Evolutionary conservation across 495 filamentous ascomycete genomes (phyloP), one percentile per base, ranked within the genome.

Genomic region (Penicillium riverlandense): DNA sequence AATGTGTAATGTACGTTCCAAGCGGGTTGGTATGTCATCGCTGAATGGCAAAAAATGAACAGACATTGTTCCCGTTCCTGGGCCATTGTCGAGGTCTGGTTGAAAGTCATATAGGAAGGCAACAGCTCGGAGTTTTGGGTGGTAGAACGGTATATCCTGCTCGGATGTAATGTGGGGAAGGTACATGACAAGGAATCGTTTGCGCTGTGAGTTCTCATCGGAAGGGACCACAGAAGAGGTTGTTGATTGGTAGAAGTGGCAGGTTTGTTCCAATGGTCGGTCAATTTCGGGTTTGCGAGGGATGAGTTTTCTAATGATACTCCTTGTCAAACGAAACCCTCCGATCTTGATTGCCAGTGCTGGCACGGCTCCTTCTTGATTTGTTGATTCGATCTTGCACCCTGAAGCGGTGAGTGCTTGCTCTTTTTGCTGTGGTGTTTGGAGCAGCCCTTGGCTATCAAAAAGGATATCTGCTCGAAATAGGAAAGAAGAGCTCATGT

Each of bases 401-500:
- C 39, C 43, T 12, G 32, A 32, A 34, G 13, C 35, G n/a, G 41
- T 47, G 29, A 52, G 49, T n/a, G 38, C 43, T 39, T 41, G 33
- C 37, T 61, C 65, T 27, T 53, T 59, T 33, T 65, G 47, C 10
- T 38, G 43, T 9, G 47, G 52, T 48, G 49, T 76, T 49, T 46
- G 50, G 36, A 63, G 67, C 53, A 50, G 37, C 1, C 58, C 51
- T 14, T 37, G 30, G 50, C 71, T 79, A 49, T 84, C 72, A 43
- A 73, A 78, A 22, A 88, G 71, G 37, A 96, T 87, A 63, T 96
- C 90, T 9, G 90, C 90, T 14, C 91, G 80, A 57, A 94, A 89
- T 3, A 96, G 74, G 71, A 83, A 82, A 11, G 73, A 83, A 3
- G 86, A 86, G 49, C 85, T 91, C 70, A 91, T 77, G 48, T 95